Conservation (phyloP, 2,329 filamentous ascomycete species). For the Ilyonectria robusta region DNA sequence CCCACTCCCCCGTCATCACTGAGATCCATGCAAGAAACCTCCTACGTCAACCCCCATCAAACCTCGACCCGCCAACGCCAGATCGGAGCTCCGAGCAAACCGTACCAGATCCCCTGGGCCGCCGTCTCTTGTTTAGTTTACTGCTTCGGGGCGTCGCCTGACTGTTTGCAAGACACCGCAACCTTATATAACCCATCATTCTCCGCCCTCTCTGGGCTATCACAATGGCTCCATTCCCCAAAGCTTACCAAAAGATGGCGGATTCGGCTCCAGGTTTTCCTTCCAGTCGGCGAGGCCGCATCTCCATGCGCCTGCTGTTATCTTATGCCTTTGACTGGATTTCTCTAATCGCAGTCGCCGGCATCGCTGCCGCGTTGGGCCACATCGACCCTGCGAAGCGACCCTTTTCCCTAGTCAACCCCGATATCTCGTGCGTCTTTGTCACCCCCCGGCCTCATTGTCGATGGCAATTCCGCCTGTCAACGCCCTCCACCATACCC, state of each 20-base stretch:
- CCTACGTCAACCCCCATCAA: background rate
- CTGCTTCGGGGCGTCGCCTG: background rate
- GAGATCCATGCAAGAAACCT: background rate
- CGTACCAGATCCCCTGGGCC: background rate
- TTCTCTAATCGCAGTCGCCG: constrained; percentile 72
- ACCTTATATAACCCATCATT: background rate
- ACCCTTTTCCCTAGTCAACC: constrained; percentile 79
- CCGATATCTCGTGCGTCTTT: constrained; percentile 76
- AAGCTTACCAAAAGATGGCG: constrained; percentile 45
- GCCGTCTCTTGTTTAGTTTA: background rate
- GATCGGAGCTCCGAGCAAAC: background rate
- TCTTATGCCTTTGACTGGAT: constrained; percentile 85
- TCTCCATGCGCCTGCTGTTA: constrained; percentile 60
- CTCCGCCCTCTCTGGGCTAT: background rate
- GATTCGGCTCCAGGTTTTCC: constrained; percentile 41
- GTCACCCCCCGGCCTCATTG: background rate
- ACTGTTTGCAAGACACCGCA: background rate
- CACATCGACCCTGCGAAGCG: constrained; percentile 74
- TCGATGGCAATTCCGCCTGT: background rate
- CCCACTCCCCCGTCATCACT: background rate
- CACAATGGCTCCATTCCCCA: constrained; percentile 22
- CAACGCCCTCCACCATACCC: background rate
- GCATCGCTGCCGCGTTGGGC: constrained; percentile 71
- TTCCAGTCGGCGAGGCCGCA: constrained; percentile 36
- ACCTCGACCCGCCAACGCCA: background rate